Conservation (phyloP, 805 yeast species). For the Candida mattraensis region DNA sequence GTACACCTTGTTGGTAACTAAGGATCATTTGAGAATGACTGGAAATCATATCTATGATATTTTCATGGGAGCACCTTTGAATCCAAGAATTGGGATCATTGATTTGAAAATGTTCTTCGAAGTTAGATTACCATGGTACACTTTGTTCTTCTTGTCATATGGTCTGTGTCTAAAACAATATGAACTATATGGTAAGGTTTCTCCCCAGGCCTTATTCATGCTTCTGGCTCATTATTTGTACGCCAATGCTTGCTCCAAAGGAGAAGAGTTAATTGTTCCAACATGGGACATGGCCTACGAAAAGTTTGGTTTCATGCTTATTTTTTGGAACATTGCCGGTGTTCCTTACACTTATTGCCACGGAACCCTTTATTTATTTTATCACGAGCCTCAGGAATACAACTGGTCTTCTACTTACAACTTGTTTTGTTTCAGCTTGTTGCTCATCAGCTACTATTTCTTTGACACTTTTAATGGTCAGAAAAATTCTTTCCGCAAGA, state of each 20-base stretch:
- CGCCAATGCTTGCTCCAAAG: constrained; percentile 96
- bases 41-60: constrained; percentile 88
- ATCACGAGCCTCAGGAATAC: constrained; percentile 84
- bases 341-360: constrained; percentile 98
- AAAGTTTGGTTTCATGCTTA: constrained; percentile 97
- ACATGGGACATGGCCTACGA: constrained; percentile 99
- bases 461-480: constrained; percentile 95
- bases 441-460: constrained; percentile 79
- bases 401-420: constrained; percentile 66
- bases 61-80: constrained; percentile 97
- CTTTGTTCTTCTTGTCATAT: constrained; percentile 71
- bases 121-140: constrained; percentile 96
- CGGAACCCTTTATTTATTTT: constrained; percentile 78
- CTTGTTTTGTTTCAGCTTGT: constrained; percentile 50
- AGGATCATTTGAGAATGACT: constrained; percentile 86
- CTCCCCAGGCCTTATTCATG: constrained; percentile 73
- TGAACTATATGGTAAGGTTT: constrained; percentile 75
- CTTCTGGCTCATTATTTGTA: constrained; percentile 89
- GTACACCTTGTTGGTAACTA: constrained; percentile 60
- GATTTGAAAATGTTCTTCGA: constrained; percentile 97
- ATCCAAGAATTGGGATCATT: constrained; percentile 90
- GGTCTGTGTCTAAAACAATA: constrained; percentile 77
- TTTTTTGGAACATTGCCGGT: constrained; percentile 99
- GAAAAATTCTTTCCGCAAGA: constrained; percentile 87
- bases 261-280: constrained; percentile 96